phyloP scores from a whole-genome alignment of 1,139 yeast species.

The Komagataea norvegica region DNA sequence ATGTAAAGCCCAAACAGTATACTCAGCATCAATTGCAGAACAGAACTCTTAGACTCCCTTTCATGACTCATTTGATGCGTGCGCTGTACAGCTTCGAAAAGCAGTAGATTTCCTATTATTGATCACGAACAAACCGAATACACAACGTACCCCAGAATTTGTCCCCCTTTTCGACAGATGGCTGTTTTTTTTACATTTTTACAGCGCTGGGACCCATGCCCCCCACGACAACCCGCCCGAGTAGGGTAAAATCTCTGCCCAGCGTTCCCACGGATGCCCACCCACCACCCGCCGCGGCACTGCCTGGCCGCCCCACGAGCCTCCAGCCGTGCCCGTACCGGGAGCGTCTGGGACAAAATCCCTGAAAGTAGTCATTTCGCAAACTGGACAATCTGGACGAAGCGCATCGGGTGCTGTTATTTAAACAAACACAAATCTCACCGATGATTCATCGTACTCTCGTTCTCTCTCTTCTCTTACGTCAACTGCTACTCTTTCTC shows the following conservation, averaged over 20 bases:
- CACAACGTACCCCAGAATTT: slow-evolving; percentile 7
- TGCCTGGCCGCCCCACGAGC: not conserved
- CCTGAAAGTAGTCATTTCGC: not conserved
- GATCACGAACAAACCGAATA: not conserved
- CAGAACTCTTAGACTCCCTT: too few relatives aligned
- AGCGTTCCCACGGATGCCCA: too few relatives aligned
- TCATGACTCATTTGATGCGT: too few relatives aligned
- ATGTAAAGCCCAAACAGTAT: too few relatives aligned
- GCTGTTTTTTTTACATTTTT: too few relatives aligned
- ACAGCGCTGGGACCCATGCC: too few relatives aligned
- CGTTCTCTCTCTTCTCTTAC: too few relatives aligned
- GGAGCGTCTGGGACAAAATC: not conserved
- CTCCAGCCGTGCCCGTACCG: slow-evolving; percentile 1
- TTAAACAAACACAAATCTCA: not conserved
- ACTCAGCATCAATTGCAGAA: too few relatives aligned
- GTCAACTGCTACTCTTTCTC: too few relatives aligned
- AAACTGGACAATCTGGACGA: not conserved
- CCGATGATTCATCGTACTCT: too few relatives aligned
- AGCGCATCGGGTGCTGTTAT: not conserved
- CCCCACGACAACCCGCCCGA: slow-evolving; percentile 3
- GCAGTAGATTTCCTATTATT: not conserved
- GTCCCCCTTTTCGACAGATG: not conserved
- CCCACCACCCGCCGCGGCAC: too few relatives aligned
- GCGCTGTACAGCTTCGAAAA: not conserved
- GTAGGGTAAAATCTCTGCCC: too few relatives aligned